These are phyloP conservation scores for Strobilomyces echinocephalus DNA, from an alignment of 768 basidiomycete genomes.

Conservation along the genomic window DNA sequence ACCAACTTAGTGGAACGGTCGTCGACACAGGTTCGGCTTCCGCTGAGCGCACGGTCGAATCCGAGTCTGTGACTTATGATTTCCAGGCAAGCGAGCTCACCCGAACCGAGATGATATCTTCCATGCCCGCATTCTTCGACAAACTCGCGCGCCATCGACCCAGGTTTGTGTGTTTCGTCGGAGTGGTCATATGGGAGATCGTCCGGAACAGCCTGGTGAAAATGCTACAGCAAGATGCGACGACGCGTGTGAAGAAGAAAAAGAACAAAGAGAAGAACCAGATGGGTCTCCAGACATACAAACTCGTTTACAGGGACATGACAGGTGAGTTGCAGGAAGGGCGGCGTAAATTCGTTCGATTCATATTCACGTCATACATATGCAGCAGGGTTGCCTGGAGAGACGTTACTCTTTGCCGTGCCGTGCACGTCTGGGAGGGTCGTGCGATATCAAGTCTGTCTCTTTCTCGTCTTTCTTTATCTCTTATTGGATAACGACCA, in stretches of 20 bases:
- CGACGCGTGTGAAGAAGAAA: slow-evolving; percentile 1
- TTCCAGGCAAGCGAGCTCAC: slow-evolving; percentile 54
- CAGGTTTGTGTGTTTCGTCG: slow-evolving; percentile 71
- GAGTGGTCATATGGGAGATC: slow-evolving; percentile 58
- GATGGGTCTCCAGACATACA: slow-evolving; percentile 24
- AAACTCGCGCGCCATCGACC: slow-evolving; percentile 60
- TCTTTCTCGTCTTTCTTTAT: background rate
- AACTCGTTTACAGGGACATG: slow-evolving; percentile 11
- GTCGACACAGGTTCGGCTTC: slow-evolving; percentile 49
- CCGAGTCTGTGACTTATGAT: background rate
- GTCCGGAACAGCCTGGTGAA: slow-evolving; percentile 35
- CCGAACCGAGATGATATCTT: slow-evolving; percentile 42
- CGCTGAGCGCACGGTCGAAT: background rate
- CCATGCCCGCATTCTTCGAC: slow-evolving; percentile 52
- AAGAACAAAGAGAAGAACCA: slow-evolving; percentile 8
- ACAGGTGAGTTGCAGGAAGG: slow-evolving; percentile 2
- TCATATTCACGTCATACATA: background rate
- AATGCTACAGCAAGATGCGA: slow-evolving; percentile 9
- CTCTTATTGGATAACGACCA: background rate
- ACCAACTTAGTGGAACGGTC: slow-evolving; percentile 74
- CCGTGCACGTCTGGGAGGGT: slow-evolving; percentile 77
- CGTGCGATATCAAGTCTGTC: slow-evolving; percentile 60
- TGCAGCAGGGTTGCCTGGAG: slow-evolving; percentile 20
- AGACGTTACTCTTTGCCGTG: slow-evolving; percentile 71
- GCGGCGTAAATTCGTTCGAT: background rate